Percentiles rank a stretch among this genome's conserved stretches.
Conservation (phyloP, 495 filamentous ascomycete species). For the Penicillium psychrofluorescens region DNA sequence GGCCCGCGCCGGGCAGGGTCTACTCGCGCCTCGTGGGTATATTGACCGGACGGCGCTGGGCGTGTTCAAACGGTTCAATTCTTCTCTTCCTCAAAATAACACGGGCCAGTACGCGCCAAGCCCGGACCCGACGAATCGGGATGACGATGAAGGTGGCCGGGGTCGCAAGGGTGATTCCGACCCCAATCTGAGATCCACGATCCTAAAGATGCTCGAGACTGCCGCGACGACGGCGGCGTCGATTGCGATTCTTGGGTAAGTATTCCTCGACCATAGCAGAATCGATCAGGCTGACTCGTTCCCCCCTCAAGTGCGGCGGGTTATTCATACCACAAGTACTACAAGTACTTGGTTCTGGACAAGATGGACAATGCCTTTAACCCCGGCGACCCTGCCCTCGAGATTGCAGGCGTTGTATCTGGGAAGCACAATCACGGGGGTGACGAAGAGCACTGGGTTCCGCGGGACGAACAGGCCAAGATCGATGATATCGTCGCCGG, state of each 20-base stretch:
- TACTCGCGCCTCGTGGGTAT: slow-evolving; percentile 8
- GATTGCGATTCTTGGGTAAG: slow-evolving; percentile 69
- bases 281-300: slow-evolving; percentile 9
- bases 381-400: slow-evolving; percentile 85
- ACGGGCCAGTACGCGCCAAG: slow-evolving; percentile 8
- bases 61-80: slow-evolving; percentile 20
- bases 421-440: slow-evolving; percentile 44
- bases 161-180: slow-evolving; percentile 22
- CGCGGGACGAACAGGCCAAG: slow-evolving; percentile 67
- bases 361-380: slow-evolving; percentile 95
- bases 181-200: slow-evolving; percentile 36
- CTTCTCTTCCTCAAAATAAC: slow-evolving; percentile 15
- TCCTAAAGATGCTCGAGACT: slow-evolving; percentile 77
- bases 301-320: slow-evolving; percentile 52
- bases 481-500: slow-evolving; percentile 77
- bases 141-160: slow-evolving; percentile 19
- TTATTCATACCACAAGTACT: slow-evolving; percentile 76
- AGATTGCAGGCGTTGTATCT: slow-evolving; percentile 69
- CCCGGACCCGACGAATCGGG: slow-evolving; percentile 28
- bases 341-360: slow-evolving; percentile 78
- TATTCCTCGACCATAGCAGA: slow-evolving; percentile 6
- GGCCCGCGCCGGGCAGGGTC: slow-evolving; percentile 12
- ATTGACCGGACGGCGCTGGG: slow-evolving; percentile 1
- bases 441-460: slow-evolving; percentile 73
- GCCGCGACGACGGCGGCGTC: slow-evolving; percentile 84